These are phyloP conservation scores for Choanephora cucurbitarum DNA, from an alignment of 371 early-diverging fungal genomes.

Conservation along the genomic window DNA sequence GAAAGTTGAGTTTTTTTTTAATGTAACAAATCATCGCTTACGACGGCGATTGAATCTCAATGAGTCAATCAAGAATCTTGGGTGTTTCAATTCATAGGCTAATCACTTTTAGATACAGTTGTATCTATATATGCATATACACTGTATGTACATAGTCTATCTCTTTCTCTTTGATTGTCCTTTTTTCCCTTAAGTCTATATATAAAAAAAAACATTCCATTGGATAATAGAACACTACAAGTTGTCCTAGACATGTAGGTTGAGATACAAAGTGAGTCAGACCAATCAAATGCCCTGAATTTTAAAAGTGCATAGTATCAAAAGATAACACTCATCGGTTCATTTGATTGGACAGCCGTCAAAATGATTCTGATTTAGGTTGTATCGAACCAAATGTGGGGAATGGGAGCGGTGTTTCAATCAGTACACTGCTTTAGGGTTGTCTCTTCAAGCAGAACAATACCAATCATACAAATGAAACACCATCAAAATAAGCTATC, in stretches of 20 bases:
- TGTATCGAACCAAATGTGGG: conserved; percentile 23
- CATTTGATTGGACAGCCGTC: conserved; percentile 25
- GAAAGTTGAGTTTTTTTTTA: conserved; percentile 4
- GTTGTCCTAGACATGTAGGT: background rate
- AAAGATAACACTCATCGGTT: conserved; percentile 13
- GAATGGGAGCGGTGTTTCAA: conserved; percentile 3
- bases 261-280: conserved; percentile 29
- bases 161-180: conserved; percentile 14
- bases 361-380: conserved; percentile 29
- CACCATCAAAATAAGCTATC: no score
- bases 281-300: conserved; percentile 18
- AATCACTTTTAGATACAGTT: no score
- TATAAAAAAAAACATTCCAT: background rate
- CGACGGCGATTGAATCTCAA: conserved; percentile 14
- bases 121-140: no score
- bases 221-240: no score
- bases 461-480: no score
- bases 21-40: conserved; percentile 17
- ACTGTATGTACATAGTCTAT: no score
- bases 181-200: background rate
- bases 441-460: no score
- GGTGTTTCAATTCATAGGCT: no score
- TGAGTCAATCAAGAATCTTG: conserved; percentile 6
- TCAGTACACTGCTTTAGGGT: no score
- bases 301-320: conserved; percentile 16